Conservation (phyloP, 805 yeast species). For the Gaillardinia entomophila region DNA sequence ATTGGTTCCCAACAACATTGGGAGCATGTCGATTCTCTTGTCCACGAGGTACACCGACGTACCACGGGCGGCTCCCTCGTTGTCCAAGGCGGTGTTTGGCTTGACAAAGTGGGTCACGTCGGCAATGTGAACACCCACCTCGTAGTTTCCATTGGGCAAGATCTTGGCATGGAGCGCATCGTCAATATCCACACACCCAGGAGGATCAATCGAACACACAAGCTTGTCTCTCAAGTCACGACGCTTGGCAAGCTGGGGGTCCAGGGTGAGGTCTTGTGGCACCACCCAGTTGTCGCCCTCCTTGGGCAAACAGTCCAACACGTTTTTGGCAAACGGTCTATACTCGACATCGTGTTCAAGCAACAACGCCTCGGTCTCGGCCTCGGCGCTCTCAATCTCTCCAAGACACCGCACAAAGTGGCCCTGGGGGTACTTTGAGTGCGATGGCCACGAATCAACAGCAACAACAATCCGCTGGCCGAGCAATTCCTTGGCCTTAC, state of each 20-base stretch:
- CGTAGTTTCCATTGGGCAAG: slow-evolving; percentile 89
- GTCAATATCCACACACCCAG: slow-evolving; percentile 97
- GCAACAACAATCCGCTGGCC: slow-evolving; percentile 90
- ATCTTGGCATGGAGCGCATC: slow-evolving; percentile 88
- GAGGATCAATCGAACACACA: slow-evolving; percentile 96
- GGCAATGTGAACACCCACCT: slow-evolving; percentile 98
- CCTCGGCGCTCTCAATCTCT: slow-evolving; percentile 82
- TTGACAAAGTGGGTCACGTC: slow-evolving; percentile 97
- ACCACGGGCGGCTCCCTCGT: slow-evolving; percentile 95
- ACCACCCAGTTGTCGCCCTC: slow-evolving; percentile 95
- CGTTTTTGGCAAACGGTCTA: slow-evolving; percentile 90
- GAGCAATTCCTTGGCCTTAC: slow-evolving; percentile 75
- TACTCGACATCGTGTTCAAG: slow-evolving; percentile 96
- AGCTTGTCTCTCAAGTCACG: slow-evolving; percentile 81
- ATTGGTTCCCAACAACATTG: slow-evolving; percentile 90
- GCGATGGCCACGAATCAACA: slow-evolving; percentile 86
- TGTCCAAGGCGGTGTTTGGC: slow-evolving; percentile 85
- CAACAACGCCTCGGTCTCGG: slow-evolving; percentile 92
- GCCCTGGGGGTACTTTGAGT: slow-evolving; percentile 85
- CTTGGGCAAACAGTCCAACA: slow-evolving; percentile 82
- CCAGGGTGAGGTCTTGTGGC: slow-evolving; percentile 55
- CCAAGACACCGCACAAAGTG: slow-evolving; percentile 91
- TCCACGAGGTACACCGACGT: slow-evolving; percentile 96
- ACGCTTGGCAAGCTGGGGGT: slow-evolving; percentile 55
- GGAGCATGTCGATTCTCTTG: slow-evolving; percentile 98